phyloP scores from a whole-genome alignment of 2,329 filamentous ascomycete genomes.

The Colletotrichum liaoningense region DNA sequence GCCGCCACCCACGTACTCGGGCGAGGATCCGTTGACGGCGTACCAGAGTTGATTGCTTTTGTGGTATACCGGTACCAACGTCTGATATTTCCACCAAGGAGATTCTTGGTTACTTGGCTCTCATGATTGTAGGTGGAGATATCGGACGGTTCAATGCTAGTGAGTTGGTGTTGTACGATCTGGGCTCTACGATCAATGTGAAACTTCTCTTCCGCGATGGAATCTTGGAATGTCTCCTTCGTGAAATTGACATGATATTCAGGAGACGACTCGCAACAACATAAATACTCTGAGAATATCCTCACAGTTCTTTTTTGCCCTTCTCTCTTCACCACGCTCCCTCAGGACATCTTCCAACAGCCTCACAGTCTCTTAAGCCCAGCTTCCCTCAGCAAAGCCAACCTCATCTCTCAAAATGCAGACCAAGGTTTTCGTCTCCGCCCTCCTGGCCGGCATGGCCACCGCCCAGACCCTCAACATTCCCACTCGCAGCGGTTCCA shows the following conservation, averaged over 20 bases:
- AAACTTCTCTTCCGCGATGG: constrained; percentile 17
- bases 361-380: not conserved
- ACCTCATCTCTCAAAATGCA: constrained; percentile 18
- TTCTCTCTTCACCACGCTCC: constrained; percentile 9
- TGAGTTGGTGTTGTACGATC: not conserved
- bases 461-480: constrained; percentile 40
- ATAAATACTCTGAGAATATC: constrained; percentile 9
- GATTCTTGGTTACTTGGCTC: constrained; percentile 1
- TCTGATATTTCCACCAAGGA: constrained; percentile 35
- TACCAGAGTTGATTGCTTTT: not conserved
- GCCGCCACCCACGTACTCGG: not conserved
- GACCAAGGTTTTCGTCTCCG: constrained; percentile 26
- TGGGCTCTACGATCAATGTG: constrained; percentile 18
- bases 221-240: not conserved
- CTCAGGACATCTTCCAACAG: not conserved
- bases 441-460: constrained; percentile 27
- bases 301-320: not conserved
- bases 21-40: not conserved
- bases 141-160: not conserved
- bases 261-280: not conserved
- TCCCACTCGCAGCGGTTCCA: constrained; percentile 38
- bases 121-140: not conserved
- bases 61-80: not conserved
- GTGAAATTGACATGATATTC: not conserved
- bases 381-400: not conserved